phyloP scores from a whole-genome alignment of 257 asterid species.

The Buddleja alternifolia region DNA sequence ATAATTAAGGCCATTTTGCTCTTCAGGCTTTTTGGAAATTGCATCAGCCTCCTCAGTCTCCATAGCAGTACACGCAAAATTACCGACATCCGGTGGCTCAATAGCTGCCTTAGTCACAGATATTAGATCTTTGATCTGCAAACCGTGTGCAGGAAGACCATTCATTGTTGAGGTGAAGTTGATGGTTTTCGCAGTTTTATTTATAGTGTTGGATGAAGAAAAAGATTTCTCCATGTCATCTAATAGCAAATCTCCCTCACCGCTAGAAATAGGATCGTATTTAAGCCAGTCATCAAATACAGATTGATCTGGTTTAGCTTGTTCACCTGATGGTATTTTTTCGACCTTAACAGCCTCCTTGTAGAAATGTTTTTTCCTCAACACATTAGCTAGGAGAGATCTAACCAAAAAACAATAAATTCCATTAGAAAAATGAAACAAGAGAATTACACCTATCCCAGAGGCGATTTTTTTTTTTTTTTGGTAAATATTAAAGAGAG shows the following conservation, averaged over 20 bases:
- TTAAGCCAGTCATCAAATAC: slow-evolving; percentile 69
- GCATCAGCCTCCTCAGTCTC: slow-evolving; percentile 43
- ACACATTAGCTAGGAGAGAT: slow-evolving; percentile 67
- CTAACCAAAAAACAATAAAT: slow-evolving; percentile 41
- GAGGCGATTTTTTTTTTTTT: too few relatives aligned
- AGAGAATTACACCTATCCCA: too few relatives aligned
- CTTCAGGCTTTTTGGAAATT: slow-evolving; percentile 41
- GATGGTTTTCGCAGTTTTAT: slow-evolving; percentile 48
- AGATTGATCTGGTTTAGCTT: slow-evolving; percentile 36
- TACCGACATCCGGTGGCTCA: slow-evolving; percentile 32
- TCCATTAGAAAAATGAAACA: slow-evolving; percentile 17
- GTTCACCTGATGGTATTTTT: slow-evolving; percentile 51
- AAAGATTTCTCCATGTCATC: slow-evolving; percentile 85
- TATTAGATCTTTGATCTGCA: slow-evolving; percentile 60
- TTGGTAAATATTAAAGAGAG: too few relatives aligned
- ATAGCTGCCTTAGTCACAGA: slow-evolving; percentile 20
- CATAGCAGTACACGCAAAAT: slow-evolving; percentile 28
- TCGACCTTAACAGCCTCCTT: slow-evolving; percentile 85
- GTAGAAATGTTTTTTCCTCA: slow-evolving; percentile 67
- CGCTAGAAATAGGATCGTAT: slow-evolving; percentile 96
- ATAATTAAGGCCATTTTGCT: slow-evolving; percentile 24
- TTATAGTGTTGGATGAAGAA: slow-evolving; percentile 42
- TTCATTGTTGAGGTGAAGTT: slow-evolving; percentile 58
- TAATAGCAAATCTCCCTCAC: slow-evolving; percentile 84
- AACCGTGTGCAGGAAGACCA: slow-evolving; percentile 69